Evolutionary conservation across 169 alveolate genomes (phyloP).

Genomic region (Plasmodium knowlesi): DNA sequence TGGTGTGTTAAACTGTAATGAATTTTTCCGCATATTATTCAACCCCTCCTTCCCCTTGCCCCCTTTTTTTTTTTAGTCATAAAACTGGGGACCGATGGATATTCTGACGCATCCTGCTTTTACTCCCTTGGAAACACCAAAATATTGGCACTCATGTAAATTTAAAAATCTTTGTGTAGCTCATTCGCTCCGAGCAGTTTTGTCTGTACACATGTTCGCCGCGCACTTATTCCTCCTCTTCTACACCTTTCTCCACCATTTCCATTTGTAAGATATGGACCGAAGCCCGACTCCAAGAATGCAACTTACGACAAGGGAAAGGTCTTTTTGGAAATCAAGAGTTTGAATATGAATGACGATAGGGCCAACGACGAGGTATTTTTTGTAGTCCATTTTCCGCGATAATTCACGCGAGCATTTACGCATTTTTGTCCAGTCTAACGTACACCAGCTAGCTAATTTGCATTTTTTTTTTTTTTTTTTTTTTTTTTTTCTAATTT

Average conservation of each 20-base stretch:
- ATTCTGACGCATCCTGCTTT: slow-evolving; percentile 67
- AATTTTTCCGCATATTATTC: not conserved
- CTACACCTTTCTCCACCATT: not conserved
- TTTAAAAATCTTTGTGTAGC: not conserved
- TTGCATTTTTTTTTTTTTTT: slow-evolving; percentile 7
- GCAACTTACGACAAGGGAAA: slow-evolving; percentile 68
- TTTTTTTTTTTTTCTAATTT: not conserved
- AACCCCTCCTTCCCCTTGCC: not conserved
- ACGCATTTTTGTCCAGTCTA: not conserved
- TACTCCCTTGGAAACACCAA: slow-evolving; percentile 65
- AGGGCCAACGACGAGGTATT: slow-evolving; percentile 40
- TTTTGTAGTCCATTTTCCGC: not conserved
- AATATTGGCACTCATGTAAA: slow-evolving; percentile 39
- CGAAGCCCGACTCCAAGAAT: slow-evolving; percentile 64
- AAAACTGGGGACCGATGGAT: slow-evolving; percentile 61
- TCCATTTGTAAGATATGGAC: slow-evolving; percentile 61
- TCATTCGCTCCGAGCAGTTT: not conserved
- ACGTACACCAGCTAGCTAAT: not conserved
- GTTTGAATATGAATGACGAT: slow-evolving; percentile 39
- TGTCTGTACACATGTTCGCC: not conserved
- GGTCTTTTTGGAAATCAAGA: slow-evolving; percentile 49
- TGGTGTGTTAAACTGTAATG: not conserved
- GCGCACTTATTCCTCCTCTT: not conserved
- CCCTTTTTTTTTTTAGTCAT: slow-evolving; percentile 4
- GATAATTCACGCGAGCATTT: not conserved